Conservation (phyloP, 1,139 yeast genomes). For the Taiozyma sp. region DNA sequence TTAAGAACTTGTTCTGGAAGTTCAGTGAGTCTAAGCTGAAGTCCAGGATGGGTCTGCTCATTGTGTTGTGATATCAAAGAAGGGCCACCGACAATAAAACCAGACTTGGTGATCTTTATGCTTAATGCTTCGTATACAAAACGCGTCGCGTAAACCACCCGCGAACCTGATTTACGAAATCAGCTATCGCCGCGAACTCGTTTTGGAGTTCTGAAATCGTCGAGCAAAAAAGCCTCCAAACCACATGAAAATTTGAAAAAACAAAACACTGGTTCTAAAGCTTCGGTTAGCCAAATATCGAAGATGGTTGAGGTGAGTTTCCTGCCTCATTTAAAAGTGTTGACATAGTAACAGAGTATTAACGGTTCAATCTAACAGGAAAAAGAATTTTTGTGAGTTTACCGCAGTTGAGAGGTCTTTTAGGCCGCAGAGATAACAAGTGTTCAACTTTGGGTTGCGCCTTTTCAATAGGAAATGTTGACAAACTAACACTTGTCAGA, state of each 20-base stretch:
- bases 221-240: neutral
- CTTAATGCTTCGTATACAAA: neutral
- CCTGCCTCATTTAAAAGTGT: neutral
- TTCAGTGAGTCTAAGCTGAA: conserved; percentile 16
- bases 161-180: neutral
- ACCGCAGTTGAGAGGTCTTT: neutral
- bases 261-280: neutral
- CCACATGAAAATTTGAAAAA: neutral
- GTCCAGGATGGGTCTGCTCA: conserved; percentile 17
- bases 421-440: neutral
- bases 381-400: conserved; percentile 11
- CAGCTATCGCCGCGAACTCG: neutral
- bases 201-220: neutral
- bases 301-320: conserved; percentile 2
- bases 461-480: neutral
- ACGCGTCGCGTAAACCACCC: neutral
- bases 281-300: neutral
- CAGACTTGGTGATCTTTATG: neutral
- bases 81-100: neutral
- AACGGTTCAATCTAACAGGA: conserved; percentile 6
- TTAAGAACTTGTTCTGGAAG: conserved; percentile 15
- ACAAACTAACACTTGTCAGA: conserved; percentile 7
- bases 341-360: conserved; percentile 1
- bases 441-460: neutral
- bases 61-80: neutral